Percentiles rank a stretch among this genome's conserved stretches.
phyloP scores from a whole-genome alignment of 2,329 filamentous ascomycete species.

The Zasmidium angulare region DNA sequence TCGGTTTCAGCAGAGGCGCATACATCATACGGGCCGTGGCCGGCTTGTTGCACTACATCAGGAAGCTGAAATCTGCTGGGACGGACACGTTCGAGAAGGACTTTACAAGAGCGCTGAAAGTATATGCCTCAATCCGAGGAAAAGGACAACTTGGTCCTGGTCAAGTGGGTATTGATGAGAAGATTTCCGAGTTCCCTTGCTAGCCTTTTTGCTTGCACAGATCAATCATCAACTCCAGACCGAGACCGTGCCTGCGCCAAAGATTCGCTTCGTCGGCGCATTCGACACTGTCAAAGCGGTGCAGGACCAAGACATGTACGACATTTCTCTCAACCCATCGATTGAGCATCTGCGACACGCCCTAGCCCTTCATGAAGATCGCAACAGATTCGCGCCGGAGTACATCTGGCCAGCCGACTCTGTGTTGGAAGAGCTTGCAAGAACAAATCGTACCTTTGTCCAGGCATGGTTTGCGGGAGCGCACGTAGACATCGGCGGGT shows the following conservation, averaged over 20 bases:
- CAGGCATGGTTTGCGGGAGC: conserved; percentile 44
- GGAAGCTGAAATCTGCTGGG: conserved; percentile 24
- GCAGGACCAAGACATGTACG: not conserved
- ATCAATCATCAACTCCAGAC: not conserved
- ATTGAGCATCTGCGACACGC: conserved; percentile 34
- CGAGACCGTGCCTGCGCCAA: not conserved
- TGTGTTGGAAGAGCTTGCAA: conserved; percentile 4
- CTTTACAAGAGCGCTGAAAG: conserved; percentile 27
- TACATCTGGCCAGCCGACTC: conserved; percentile 18
- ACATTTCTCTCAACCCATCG: not conserved
- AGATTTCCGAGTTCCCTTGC: not conserved
- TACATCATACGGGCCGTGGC: conserved; percentile 42
- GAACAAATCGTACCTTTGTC: conserved; percentile 27
- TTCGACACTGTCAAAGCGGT: not conserved
- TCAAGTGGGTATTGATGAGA: not conserved
- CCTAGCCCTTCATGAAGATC: conserved; percentile 40
- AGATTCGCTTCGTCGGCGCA: not conserved
- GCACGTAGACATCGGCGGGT: conserved; percentile 40
- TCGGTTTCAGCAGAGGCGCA: conserved; percentile 41
- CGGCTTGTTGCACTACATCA: conserved; percentile 38
- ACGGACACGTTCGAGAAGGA: conserved; percentile 28
- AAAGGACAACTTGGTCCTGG: conserved; percentile 11
- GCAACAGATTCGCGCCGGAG: conserved; percentile 28
- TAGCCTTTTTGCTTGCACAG: not conserved
- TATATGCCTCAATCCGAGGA: not conserved